phyloP scores from a whole-genome alignment of 495 filamentous ascomycete genomes.

The Aspergillus bridgeri region DNA sequence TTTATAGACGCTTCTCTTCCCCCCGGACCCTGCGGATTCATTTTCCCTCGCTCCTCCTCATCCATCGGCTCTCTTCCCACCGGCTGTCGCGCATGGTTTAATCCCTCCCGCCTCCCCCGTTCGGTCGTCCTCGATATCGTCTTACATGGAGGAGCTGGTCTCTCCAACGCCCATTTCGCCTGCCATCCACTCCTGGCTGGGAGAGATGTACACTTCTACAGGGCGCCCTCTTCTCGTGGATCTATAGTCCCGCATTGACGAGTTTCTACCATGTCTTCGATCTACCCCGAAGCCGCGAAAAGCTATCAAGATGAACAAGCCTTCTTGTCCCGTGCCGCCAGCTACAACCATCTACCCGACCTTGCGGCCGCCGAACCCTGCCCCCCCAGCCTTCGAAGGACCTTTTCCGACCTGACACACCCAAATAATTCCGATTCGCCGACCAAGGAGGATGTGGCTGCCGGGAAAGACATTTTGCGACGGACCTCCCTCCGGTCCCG shows the following conservation, averaged over 20 bases:
- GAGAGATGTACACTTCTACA: conserved; percentile 31
- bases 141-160: conserved; percentile 45
- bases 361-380: conserved; percentile 20
- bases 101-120: conserved; percentile 6
- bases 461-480: conserved; percentile 45
- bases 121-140: conserved; percentile 11
- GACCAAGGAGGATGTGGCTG: conserved; percentile 43
- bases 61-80: neutral
- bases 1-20: conserved; percentile 2
- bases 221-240: conserved; percentile 12
- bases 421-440: conserved; percentile 34
- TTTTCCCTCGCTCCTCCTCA: neutral
- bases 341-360: conserved; percentile 41
- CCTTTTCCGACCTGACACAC: conserved; percentile 42
- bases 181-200: conserved; percentile 19
- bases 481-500: conserved; percentile 43
- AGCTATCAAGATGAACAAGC: conserved; percentile 25
- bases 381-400: conserved; percentile 37
- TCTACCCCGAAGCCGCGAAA: conserved; percentile 23
- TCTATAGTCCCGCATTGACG: conserved; percentile 15
- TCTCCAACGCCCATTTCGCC: conserved; percentile 29
- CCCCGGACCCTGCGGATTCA: neutral
- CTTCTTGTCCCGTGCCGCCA: conserved; percentile 37
- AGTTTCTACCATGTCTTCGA: conserved; percentile 34
- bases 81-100: conserved; percentile 21